Evolutionary conservation across 495 filamentous ascomycete genomes (phyloP).

Genomic region (Penicillium alfredii): DNA sequence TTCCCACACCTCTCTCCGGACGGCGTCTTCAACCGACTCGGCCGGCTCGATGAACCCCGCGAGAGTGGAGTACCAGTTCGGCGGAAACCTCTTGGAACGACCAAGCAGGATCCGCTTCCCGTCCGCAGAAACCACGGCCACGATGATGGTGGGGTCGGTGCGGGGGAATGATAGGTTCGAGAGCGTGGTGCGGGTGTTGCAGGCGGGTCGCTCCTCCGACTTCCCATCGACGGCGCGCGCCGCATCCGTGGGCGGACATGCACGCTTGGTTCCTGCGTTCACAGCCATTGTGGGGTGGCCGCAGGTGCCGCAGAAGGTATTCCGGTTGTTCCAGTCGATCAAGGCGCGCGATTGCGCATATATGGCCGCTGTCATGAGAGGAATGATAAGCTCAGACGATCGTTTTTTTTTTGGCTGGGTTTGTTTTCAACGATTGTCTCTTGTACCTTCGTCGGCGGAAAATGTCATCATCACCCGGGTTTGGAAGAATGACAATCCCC

Average conservation of each 20-base stretch:
- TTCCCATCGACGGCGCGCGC: slow-evolving; percentile 29
- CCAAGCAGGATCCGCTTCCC: slow-evolving; percentile 75
- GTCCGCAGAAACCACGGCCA: slow-evolving; percentile 76
- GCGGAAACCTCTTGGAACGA: slow-evolving; percentile 75
- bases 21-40: slow-evolving; percentile 91
- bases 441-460: slow-evolving; percentile 54
- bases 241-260: slow-evolving; percentile 77
- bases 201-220: slow-evolving; percentile 53
- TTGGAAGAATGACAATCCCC: slow-evolving; percentile 54
- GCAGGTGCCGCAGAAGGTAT: slow-evolving; percentile 85
- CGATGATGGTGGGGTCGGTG: slow-evolving; percentile 93
- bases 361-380: slow-evolving; percentile 61
- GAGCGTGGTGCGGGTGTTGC: slow-evolving; percentile 58
- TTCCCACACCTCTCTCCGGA: slow-evolving; percentile 93
- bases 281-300: slow-evolving; percentile 78
- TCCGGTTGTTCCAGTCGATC: slow-evolving; percentile 90
- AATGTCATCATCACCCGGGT: slow-evolving; percentile 53
- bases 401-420: not conserved
- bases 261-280: slow-evolving; percentile 85
- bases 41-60: slow-evolving; percentile 95
- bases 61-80: slow-evolving; percentile 80
- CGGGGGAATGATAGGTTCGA: slow-evolving; percentile 89
- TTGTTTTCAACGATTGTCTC: too few relatives aligned
- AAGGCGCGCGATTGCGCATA: slow-evolving; percentile 88
- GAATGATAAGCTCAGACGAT: not conserved